phyloP scores from a whole-genome alignment of 2,329 filamentous ascomycete genomes.

The Penicillium nordicum region DNA sequence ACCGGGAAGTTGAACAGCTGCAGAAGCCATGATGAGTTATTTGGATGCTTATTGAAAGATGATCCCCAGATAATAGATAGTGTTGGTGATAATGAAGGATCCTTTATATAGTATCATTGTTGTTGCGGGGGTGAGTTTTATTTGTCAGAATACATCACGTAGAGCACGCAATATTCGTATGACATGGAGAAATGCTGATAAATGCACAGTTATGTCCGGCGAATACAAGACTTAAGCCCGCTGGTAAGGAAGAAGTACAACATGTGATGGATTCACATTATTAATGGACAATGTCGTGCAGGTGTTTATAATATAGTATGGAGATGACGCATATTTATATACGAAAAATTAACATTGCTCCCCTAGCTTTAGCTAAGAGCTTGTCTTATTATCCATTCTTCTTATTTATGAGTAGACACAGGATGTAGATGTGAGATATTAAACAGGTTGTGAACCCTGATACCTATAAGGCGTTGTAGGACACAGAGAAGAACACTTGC shows the following conservation, averaged over 20 bases:
- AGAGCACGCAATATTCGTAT: constrained; percentile 32
- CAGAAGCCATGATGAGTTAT: constrained; percentile 27
- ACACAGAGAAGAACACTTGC: too few relatives aligned
- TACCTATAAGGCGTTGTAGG: too few relatives aligned
- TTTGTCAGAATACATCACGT: constrained; percentile 27
- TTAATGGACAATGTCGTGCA: neutral
- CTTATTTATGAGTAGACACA: neutral
- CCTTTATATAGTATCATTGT: constrained; percentile 10
- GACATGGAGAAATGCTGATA: constrained; percentile 29
- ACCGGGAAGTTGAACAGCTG: constrained; percentile 26
- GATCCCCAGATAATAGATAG: neutral
- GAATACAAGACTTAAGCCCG: neutral
- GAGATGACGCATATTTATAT: neutral
- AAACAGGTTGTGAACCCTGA: too few relatives aligned
- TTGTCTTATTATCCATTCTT: neutral
- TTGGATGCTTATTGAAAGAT: neutral
- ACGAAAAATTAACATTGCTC: neutral
- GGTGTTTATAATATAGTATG: neutral
- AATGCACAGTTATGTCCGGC: constrained; percentile 15
- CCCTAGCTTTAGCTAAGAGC: neutral
- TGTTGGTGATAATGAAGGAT: neutral
- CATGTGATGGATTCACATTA: constrained; percentile 8
- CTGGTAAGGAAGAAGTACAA: neutral
- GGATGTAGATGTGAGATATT: neutral
- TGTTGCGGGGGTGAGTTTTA: constrained; percentile 20